Evolutionary conservation across 257 asterid genomes (phyloP), one percentile per base, ranked within the genome.

Genomic region (Cynanchum wilfordii): DNA sequence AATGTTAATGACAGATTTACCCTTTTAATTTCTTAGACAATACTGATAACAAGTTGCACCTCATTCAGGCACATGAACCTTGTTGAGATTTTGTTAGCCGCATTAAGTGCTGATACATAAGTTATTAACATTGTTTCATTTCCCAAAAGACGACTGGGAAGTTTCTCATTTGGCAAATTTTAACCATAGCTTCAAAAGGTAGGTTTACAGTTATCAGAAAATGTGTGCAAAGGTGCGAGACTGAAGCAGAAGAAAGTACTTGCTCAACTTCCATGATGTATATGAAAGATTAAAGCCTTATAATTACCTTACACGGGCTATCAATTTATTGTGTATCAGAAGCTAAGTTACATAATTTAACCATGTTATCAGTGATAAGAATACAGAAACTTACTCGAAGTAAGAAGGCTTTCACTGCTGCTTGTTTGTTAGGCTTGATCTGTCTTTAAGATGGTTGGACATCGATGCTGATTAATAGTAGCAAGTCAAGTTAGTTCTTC

Each of bases 311-410:
- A n/a, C 3, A 56, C 66, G 16, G 36, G 12, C 6, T 5, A 19
- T 67, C n/a, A 30, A 45, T 29, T 30, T 3, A 27, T 42, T 15
- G 22, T 66, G 22, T 52, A 5, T 73, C 66, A 36, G 66, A 51
- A 52, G 44, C 36, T 73, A 30, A 73, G 40, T 22, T 15, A 74
- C 66, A 11, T n/a, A 54, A 70, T 36, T 38, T 52, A 13, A 8
- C 38, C 15, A 20, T 47, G 22, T 51, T 55, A 74, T 42, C 50
- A 38, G 42, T 19, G n/a, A 54, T 9, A 51, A 25, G 62, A 65
- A 62, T 50, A 10, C 45, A 33, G 15, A 40, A 47, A 68, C 66
- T 29, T 42, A 38, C n/a, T 27, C 52, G 12, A 74, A 49, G 27
- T 73, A 17, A 6, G 36, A 66, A 60, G 55, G 55, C 45, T 66